Base-by-base conservation (phyloP, 2,329 filamentous ascomycete genomes). In the Colletotrichum sp. region DNA sequence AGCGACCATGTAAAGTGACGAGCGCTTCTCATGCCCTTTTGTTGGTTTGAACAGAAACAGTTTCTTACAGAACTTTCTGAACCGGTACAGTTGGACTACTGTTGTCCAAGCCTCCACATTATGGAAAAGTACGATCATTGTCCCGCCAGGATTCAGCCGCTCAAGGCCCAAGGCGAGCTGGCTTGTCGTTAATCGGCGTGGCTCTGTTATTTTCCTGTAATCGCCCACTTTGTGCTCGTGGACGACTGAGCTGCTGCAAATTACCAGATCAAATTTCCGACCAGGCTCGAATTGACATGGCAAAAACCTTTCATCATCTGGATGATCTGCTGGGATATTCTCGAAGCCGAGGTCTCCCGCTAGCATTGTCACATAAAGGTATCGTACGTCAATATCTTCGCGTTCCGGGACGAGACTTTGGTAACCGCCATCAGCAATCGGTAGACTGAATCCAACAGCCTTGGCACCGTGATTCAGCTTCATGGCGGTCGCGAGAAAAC, bases 1-100 rank as follows among this genome's bases (percentile, higher is more conserved):
- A 3, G 89, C 89, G 13, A 91, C 75, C 79, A 91, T 82, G 78
- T 92, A 92, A 77, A 91, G 92, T 0, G 89, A 90, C 0, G 86
- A 88, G 5, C 86, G 81, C 24, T 81, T 87, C 2, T 78, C 79
- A 75, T 91, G 88, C 2, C 73, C 78, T 2, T 13, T 79, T 3
- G 13, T 78, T 0, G 88, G 88, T 78, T 92, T 92, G 79, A 85
- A 88, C 0, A 90, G 77, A 13, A 26, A 57, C 0, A 91, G 78
- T 0, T 79, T 60, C 12, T 79, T 55, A 8, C 88, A 82, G 71
- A 91, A 89, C n/a, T 80, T 79, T 16, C 69, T 77, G 55, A 91
- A 88, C 0, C 76, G 79, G 16, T 84, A 79, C 12, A 92, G 59
- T 0, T 88, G 62, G 0, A 79, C 60, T 3, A 87, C 80, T 0